Evolutionary conservation across 164 flowering plant genomes (phyloP), one percentile per base, ranked within the genome.

Genomic region (Tinospora cordifolia): DNA sequence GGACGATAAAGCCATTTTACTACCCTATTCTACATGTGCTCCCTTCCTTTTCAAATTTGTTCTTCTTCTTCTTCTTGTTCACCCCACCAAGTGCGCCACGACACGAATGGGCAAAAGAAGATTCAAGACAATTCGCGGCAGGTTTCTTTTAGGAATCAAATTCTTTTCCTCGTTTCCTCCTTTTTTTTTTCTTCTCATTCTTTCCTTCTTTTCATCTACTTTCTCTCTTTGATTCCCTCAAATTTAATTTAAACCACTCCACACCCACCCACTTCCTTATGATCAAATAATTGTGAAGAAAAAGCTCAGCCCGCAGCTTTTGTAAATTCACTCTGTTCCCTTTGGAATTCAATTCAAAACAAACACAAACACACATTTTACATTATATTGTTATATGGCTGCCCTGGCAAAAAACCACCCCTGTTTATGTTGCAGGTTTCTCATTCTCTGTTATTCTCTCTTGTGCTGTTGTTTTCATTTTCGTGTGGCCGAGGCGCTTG

Each of bases 141-240:
- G 81, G 73, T 76, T 84, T 69, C 66, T 47, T 67, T 14, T 8
- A 59, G 74, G 88, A 79, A 85, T 83, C 85, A 6, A 59, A 70
- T 85, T 79, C 88, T 73, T 84, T 77, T 59, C n/a, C 11, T 41
- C 30, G 0, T 26, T 13, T 78, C 71, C 74, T 70, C 74, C 66
- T 63, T 58, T 59, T 21, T 38, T 72, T 72, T 30, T 72, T 78
- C 78, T 17, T 30, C 41, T 25, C n/a, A n/a, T n/a, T n/a, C n/a
- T n/a, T n/a, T n/a, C n/a, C n/a, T 14, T 60, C 81, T 78, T 83
- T 79, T 14, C 78, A 74, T 75, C 73, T 59, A 51, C 66, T 19
- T 49, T 71, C 66, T 19, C 47, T 71, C 34, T 26, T 67, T 65
- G 24, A 62, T 58, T 51, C 60, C 3, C 0, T 25, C 10, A 26